Conservation (phyloP, 805 yeast species). For the Kodamaea fukazawae region DNA sequence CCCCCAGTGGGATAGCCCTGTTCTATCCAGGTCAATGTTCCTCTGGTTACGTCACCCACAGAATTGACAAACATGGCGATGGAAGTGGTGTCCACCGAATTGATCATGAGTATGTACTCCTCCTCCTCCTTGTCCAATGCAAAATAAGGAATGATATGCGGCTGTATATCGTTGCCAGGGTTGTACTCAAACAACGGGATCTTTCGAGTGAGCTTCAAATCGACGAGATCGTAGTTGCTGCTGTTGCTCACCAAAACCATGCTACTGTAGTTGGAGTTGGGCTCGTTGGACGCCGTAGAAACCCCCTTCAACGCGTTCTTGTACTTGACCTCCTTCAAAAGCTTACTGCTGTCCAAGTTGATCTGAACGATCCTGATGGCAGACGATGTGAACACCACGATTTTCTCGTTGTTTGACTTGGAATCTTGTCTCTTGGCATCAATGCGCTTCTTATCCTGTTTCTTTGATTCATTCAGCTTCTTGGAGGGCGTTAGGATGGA, state of each 20-base stretch:
- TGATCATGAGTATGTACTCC: constrained; percentile 33
- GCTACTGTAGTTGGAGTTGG: constrained; percentile 26
- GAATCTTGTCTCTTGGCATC: not conserved
- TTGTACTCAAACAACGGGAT: constrained; percentile 36
- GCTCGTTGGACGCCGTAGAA: constrained; percentile 25
- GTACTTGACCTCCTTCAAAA: constrained; percentile 34
- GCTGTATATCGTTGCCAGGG: constrained; percentile 13
- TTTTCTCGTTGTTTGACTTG: constrained; percentile 19
- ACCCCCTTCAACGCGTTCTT: constrained; percentile 26
- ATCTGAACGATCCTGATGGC: constrained; percentile 34
- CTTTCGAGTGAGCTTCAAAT: constrained; percentile 29
- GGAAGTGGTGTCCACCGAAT: constrained; percentile 31
- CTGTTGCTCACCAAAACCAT: constrained; percentile 33
- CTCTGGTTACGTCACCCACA: constrained; percentile 40
- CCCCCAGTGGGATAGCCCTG: constrained; percentile 36
- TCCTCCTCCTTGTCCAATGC: constrained; percentile 18
- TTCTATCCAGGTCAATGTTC: constrained; percentile 38
- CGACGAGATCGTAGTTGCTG: constrained; percentile 35
- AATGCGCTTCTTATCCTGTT: constrained; percentile 2
- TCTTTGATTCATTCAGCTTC: constrained; percentile 1
- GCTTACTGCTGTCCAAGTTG: constrained; percentile 23
- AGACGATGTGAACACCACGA: constrained; percentile 29
- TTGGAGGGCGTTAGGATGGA: constrained; percentile 18
- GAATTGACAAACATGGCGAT: constrained; percentile 42
- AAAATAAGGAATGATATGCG: constrained; percentile 22